Evolutionary conservation across 2,329 filamentous ascomycete genomes (phyloP).

Genomic region (Sporothrix schenckii): DNA sequence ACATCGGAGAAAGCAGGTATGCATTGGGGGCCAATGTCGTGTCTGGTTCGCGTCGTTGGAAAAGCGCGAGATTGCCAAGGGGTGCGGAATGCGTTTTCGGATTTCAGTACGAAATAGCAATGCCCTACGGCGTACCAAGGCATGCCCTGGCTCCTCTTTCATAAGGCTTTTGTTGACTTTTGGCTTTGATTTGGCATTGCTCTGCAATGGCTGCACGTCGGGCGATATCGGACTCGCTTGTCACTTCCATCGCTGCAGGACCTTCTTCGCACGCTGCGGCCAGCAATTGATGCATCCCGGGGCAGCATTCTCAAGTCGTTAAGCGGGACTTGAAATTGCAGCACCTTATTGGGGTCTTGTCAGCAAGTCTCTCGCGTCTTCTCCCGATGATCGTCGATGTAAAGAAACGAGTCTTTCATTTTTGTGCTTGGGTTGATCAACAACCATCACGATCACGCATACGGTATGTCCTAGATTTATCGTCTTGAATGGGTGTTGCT

Average conservation of each 20-base stretch:
- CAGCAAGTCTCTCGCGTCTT: neutral
- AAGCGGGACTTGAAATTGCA: too few relatives aligned
- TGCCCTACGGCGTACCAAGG: neutral
- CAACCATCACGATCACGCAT: neutral
- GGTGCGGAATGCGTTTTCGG: neutral
- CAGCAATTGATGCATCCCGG: too few relatives aligned
- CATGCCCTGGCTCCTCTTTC: too few relatives aligned
- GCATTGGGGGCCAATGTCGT: neutral
- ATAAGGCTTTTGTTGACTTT: neutral
- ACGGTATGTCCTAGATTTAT: constrained; percentile 29
- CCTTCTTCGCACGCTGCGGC: neutral
- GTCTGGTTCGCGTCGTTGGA: constrained; percentile 1
- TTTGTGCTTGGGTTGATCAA: neutral
- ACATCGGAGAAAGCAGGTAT: neutral
- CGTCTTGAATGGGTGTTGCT: constrained; percentile 16
- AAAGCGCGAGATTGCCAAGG: neutral
- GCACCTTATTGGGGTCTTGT: neutral
- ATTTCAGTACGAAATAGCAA: neutral
- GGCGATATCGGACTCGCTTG: constrained; percentile 11
- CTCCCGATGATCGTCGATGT: neutral
- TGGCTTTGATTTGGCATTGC: too few relatives aligned
- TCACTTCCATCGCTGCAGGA: neutral
- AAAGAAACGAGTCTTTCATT: neutral
- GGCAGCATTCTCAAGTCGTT: too few relatives aligned
- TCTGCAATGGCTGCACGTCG: neutral